Conservation (phyloP, 352 stramenopile genomes). For the Phytophthora ramorum region DNA sequence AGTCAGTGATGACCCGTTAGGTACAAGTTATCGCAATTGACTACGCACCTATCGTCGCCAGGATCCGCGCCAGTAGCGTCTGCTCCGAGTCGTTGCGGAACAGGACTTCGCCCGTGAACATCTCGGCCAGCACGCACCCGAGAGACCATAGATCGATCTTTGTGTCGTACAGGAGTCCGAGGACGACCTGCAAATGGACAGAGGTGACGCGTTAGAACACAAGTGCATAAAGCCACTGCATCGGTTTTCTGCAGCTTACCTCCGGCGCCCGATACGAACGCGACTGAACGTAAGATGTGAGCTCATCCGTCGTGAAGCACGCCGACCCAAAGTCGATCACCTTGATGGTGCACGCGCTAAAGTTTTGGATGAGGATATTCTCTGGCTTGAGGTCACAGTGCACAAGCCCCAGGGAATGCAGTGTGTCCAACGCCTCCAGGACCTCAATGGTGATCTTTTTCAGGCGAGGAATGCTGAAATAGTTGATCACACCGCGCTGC, state of each 20-base stretch:
- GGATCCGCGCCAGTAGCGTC: constrained; percentile 94
- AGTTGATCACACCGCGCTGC: constrained; percentile 86
- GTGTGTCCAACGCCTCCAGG: constrained; percentile 87
- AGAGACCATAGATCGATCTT: constrained; percentile 93
- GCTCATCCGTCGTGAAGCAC: constrained; percentile 94
- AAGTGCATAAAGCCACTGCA: not conserved
- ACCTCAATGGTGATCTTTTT: constrained; percentile 97
- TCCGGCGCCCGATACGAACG: constrained; percentile 98
- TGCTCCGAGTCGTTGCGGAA: constrained; percentile 91
- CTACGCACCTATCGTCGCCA: constrained; percentile 67
- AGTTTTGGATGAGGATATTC: constrained; percentile 94
- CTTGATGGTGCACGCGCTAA: constrained; percentile 93
- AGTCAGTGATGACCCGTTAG: not conserved
- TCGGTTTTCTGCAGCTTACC: constrained; percentile 50
- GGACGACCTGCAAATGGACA: constrained; percentile 82
- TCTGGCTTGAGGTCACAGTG: constrained; percentile 99
- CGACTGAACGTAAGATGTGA: constrained; percentile 98
- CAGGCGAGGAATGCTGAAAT: constrained; percentile 94
- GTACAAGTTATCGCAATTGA: not conserved
- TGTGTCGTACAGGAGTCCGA: constrained; percentile 92
- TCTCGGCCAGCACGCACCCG: constrained; percentile 88
- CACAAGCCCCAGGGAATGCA: constrained; percentile 93
- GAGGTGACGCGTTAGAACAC: constrained; percentile 61
- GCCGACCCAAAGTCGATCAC: constrained; percentile 99
- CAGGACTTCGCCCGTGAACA: constrained; percentile 88